phyloP scores from a whole-genome alignment of 1,284 basidiomycete species.

The Malassezia obtusa region DNA sequence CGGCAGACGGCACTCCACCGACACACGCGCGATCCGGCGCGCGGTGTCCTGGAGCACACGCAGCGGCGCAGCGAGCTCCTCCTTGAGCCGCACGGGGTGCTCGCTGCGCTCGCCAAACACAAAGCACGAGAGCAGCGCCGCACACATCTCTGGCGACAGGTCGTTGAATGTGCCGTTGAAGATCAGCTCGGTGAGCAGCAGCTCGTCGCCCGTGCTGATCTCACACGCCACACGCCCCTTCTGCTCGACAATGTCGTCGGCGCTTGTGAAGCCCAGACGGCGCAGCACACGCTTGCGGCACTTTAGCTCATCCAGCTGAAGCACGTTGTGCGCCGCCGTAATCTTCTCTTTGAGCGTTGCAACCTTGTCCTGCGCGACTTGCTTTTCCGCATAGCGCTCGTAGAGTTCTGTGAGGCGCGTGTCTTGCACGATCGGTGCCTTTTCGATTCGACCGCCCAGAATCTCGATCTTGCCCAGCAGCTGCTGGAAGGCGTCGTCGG shows the following conservation, averaged over 20 bases:
- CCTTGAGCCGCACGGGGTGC: conserved; percentile 71
- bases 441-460: conserved; percentile 23
- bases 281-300: conserved; percentile 86
- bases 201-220: conserved; percentile 91
- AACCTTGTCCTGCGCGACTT: conserved; percentile 61
- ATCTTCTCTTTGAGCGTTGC: conserved; percentile 72
- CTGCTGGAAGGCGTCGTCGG: conserved; percentile 80
- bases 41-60: conserved; percentile 92
- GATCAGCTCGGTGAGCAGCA: conserved; percentile 89
- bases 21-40: conserved; percentile 84
- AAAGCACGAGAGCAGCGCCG: conserved; percentile 85
- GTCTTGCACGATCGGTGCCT: conserved; percentile 49
- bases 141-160: conserved; percentile 79
- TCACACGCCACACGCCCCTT: conserved; percentile 98
- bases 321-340: conserved; percentile 75
- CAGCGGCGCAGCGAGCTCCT: conserved; percentile 82
- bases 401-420: conserved; percentile 66
- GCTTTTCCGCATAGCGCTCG: conserved; percentile 68
- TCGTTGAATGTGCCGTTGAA: conserved; percentile 95
- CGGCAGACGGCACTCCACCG: conserved; percentile 78
- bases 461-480: conserved; percentile 51
- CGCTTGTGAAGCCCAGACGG: conserved; percentile 77
- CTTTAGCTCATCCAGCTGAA: conserved; percentile 95
- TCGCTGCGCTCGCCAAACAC: conserved; percentile 96
- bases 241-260: conserved; percentile 88